Evolutionary conservation across 805 yeast species (phyloP).

Genomic region (Suhomyces prunicola): DNA sequence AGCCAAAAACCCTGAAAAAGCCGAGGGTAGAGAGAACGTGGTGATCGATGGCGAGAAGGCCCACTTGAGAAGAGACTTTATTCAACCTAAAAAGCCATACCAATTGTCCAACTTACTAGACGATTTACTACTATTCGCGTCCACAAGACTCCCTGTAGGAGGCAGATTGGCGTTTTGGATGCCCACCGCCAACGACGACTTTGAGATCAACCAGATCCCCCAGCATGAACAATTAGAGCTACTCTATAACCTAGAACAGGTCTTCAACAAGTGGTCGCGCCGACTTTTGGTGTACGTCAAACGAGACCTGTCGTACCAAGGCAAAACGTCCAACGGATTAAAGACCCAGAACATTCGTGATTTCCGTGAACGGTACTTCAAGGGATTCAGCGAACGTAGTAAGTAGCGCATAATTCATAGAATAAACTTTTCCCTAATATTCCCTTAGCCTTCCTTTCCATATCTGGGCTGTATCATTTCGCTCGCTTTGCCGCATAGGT

Average conservation of each 20-base stretch:
- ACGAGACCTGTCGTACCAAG: constrained; percentile 48
- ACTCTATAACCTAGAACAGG: constrained; percentile 75
- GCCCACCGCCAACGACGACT: constrained; percentile 93
- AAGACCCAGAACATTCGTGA: constrained; percentile 45
- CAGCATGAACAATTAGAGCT: constrained; percentile 71
- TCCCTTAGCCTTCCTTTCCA: not conserved
- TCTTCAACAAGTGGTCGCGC: constrained; percentile 91
- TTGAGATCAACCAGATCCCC: constrained; percentile 66
- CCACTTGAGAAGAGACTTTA: constrained; percentile 72
- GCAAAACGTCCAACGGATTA: constrained; percentile 44
- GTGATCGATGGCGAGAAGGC: constrained; percentile 81
- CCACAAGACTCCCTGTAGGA: constrained; percentile 62
- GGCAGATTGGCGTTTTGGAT: constrained; percentile 95
- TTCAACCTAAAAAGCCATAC: constrained; percentile 91
- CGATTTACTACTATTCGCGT: constrained; percentile 73
- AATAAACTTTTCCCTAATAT: not conserved
- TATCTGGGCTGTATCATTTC: not conserved
- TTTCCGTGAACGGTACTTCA: constrained; percentile 76
- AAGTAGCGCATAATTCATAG: constrained; percentile 7
- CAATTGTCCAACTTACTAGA: constrained; percentile 72
- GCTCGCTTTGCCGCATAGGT: not conserved
- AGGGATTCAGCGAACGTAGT: constrained; percentile 51
- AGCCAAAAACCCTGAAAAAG: constrained; percentile 62
- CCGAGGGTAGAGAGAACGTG: constrained; percentile 67
- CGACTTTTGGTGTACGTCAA: constrained; percentile 78